These are phyloP conservation scores for Thelonectria rubi DNA, from an alignment of 2,329 filamentous ascomycete genomes.

Conservation along the genomic window DNA sequence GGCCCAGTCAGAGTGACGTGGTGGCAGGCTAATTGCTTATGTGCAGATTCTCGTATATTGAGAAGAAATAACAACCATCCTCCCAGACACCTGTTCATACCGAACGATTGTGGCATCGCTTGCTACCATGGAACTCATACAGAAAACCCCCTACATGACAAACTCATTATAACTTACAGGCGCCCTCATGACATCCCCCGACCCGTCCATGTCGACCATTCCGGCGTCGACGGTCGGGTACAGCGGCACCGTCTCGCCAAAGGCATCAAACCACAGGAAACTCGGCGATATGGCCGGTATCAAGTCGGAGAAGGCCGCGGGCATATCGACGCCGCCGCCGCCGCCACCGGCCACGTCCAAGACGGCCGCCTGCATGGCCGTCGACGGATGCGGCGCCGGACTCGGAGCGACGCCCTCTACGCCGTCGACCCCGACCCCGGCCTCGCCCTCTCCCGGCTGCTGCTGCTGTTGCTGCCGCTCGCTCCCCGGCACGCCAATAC, in stretches of 20 bases:
- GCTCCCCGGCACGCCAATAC: slow-evolving; percentile 28
- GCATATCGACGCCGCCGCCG: slow-evolving; percentile 21
- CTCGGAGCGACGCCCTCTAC: slow-evolving; percentile 4
- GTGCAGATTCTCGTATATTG: neutral
- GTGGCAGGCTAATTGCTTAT: neutral
- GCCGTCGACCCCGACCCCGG: neutral
- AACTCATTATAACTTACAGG: slow-evolving; percentile 22
- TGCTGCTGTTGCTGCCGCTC: neutral
- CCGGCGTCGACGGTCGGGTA: slow-evolving; percentile 40
- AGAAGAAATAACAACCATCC: no score
- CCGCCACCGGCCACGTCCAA: neutral
- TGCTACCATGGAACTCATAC: neutral
- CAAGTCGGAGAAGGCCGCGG: slow-evolving; percentile 25
- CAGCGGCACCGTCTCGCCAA: slow-evolving; percentile 39
- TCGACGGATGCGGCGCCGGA: slow-evolving; percentile 1
- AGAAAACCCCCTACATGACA: neutral
- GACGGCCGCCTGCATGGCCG: slow-evolving; percentile 9
- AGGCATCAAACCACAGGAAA: slow-evolving; percentile 41
- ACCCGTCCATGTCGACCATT: slow-evolving; percentile 26
- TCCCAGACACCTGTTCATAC: no score
- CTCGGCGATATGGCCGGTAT: slow-evolving; percentile 39
- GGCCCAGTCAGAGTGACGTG: neutral
- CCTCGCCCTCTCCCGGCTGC: no score
- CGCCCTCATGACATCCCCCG: neutral
- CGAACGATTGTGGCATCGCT: no score